Evolutionary conservation across 768 basidiomycete species (phyloP).

Genomic region (Dendrothele bispora): DNA sequence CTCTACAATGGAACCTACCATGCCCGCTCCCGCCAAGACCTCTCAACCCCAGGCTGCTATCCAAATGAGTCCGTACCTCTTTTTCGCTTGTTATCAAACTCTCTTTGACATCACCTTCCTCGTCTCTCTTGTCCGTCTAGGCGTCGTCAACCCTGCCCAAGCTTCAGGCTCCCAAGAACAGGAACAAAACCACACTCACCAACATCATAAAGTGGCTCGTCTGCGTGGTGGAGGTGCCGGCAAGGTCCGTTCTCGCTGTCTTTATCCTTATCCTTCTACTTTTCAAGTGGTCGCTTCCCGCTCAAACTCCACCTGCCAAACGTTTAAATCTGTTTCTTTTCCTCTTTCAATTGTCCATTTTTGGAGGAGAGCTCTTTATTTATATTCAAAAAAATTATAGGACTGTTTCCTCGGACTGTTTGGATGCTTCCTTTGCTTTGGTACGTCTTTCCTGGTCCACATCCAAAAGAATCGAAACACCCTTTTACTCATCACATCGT

Average conservation of each 20-base stretch:
- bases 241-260: slow-evolving; percentile 40
- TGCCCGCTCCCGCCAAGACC: slow-evolving; percentile 31
- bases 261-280: slow-evolving; percentile 8
- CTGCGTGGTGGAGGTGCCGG: slow-evolving; percentile 72
- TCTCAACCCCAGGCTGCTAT: slow-evolving; percentile 60
- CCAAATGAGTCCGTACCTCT: slow-evolving; percentile 56
- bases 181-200: slow-evolving; percentile 33
- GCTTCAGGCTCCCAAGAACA: slow-evolving; percentile 13
- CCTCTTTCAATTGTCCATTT: no score
- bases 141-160: slow-evolving; percentile 44
- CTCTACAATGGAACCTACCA: no score
- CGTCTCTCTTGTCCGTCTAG: slow-evolving; percentile 26
- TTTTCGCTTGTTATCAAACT: neutral
- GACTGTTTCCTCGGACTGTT: slow-evolving; percentile 65
- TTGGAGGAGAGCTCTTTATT: no score
- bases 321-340: no score
- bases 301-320: no score
- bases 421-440: slow-evolving; percentile 74
- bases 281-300: no score
- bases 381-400: slow-evolving; percentile 29
- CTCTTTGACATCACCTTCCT: neutral
- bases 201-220: slow-evolving; percentile 51
- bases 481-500: neutral
- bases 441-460: slow-evolving; percentile 35
- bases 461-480: no score